Conservation (phyloP, 2,329 filamentous ascomycete species). For the Fusarium nygamai region DNA sequence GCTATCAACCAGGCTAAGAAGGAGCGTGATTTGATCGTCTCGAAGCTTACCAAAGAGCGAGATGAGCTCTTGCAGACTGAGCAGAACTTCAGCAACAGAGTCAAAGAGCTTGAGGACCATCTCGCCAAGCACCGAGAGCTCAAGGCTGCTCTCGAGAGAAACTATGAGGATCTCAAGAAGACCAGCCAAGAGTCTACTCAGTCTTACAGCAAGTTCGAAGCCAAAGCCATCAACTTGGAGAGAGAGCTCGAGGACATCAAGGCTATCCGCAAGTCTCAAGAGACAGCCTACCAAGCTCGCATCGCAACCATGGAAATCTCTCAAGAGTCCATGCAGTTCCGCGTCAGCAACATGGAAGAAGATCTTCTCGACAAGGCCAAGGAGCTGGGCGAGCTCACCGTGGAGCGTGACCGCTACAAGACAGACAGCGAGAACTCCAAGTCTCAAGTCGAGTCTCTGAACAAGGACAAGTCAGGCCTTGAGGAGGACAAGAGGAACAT, state of each 20-base stretch:
- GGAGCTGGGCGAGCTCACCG: constrained; percentile 39
- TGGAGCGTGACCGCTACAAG: constrained; percentile 38
- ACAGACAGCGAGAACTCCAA: constrained; percentile 30
- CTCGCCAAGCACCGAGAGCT: constrained; percentile 39
- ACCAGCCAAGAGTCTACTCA: constrained; percentile 23
- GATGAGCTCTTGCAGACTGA: constrained; percentile 38
- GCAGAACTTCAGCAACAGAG: constrained; percentile 31
- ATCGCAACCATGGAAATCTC: constrained; percentile 43
- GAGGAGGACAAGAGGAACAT: constrained; percentile 40
- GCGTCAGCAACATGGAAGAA: constrained; percentile 35
- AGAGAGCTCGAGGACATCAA: constrained; percentile 40
- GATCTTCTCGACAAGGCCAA: constrained; percentile 39
- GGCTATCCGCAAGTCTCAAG: constrained; percentile 39
- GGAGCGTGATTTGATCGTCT: constrained; percentile 33
- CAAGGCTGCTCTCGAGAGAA: constrained; percentile 39
- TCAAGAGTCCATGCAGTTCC: constrained; percentile 42
- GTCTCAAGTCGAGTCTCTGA: constrained; percentile 32
- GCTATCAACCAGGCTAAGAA: constrained; percentile 32
- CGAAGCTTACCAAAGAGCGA: constrained; percentile 38
- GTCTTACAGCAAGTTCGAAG: constrained; percentile 31
- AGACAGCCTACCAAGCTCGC: constrained; percentile 40
- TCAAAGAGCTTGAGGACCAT: constrained; percentile 43
- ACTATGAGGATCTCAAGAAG: constrained; percentile 43
- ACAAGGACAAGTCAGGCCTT: constrained; percentile 33
- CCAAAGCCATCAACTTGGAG: constrained; percentile 42